Conservation (phyloP, 768 basidiomycete genomes). For the Asterophora parasitica region DNA sequence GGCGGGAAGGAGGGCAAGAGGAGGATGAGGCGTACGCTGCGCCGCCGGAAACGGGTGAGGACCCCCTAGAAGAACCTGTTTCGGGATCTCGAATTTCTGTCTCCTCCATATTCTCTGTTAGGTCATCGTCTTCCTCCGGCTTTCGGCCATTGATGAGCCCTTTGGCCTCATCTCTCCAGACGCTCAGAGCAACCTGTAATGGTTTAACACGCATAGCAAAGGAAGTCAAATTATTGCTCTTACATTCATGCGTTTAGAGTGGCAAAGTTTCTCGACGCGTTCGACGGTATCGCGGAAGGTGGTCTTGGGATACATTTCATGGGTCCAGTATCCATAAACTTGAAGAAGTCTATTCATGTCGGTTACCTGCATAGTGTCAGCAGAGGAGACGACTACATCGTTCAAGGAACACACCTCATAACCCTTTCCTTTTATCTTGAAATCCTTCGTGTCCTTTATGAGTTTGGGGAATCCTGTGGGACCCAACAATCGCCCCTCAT, state of each 20-base stretch:
- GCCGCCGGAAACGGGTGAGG: constrained; percentile 21
- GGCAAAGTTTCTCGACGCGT: constrained; percentile 85
- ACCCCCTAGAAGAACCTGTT: constrained; percentile 10
- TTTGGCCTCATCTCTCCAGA: constrained; percentile 70
- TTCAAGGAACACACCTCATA: constrained; percentile 61
- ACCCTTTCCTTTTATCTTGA: constrained; percentile 84
- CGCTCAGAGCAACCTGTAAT: constrained; percentile 59
- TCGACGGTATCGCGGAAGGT: constrained; percentile 84
- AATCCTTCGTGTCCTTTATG: constrained; percentile 68
- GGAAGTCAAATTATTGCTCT: background rate
- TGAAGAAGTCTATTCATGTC: constrained; percentile 80
- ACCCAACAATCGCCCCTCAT: constrained; percentile 72
- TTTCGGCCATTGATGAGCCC: constrained; percentile 23
- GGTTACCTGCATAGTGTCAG: constrained; percentile 42
- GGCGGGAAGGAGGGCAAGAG: constrained; percentile 27
- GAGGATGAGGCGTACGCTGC: constrained; percentile 31
- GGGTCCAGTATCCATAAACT: constrained; percentile 93
- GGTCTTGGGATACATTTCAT: constrained; percentile 85
- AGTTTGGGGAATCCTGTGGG: constrained; percentile 76
- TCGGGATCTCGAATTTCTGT: constrained; percentile 10
- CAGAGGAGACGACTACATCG: background rate
- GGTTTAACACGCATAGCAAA: constrained; percentile 1
- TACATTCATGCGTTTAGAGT: constrained; percentile 83
- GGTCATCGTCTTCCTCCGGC: constrained; percentile 19
- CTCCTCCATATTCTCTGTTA: constrained; percentile 23